These are phyloP conservation scores for Erysimum cheiri DNA, from an alignment of 441 rosid species.

Conservation along the genomic window DNA sequence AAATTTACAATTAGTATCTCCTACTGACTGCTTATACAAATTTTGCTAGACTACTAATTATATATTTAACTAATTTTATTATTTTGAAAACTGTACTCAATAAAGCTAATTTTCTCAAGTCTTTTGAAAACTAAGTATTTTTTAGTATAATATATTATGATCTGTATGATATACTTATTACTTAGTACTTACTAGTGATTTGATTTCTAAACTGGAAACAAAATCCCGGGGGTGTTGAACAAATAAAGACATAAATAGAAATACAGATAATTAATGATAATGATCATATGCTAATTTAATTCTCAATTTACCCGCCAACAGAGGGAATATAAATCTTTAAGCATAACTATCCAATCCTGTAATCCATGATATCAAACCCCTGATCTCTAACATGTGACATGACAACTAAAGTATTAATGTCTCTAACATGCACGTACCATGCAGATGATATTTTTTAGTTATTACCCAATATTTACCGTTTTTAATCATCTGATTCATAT, in stretches of 20 bases:
- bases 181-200: too few species aligned
- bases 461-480: not conserved
- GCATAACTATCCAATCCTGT: not conserved
- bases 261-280: not conserved
- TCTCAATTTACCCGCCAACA: slow-evolving; percentile 2
- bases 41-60: not conserved
- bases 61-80: not conserved
- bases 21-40: not conserved
- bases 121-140: not conserved
- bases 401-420: slow-evolving; percentile 12
- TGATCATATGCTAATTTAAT: slow-evolving; percentile 3
- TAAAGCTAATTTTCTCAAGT: not conserved
- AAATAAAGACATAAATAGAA: not conserved
- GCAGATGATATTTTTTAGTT: not conserved
- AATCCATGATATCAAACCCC: not conserved
- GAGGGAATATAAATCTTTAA: slow-evolving; percentile 11
- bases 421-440: not conserved
- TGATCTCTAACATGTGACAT: slow-evolving; percentile 26
- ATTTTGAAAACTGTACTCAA: too few species aligned
- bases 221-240: not conserved
- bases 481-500: not conserved
- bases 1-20: not conserved
- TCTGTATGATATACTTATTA: not conserved
- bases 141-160: too few species aligned
- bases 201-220: not conserved